These are phyloP conservation scores for Suhomyces yuchorum DNA, from an alignment of 1,139 yeast genomes.

Conservation along the genomic window DNA sequence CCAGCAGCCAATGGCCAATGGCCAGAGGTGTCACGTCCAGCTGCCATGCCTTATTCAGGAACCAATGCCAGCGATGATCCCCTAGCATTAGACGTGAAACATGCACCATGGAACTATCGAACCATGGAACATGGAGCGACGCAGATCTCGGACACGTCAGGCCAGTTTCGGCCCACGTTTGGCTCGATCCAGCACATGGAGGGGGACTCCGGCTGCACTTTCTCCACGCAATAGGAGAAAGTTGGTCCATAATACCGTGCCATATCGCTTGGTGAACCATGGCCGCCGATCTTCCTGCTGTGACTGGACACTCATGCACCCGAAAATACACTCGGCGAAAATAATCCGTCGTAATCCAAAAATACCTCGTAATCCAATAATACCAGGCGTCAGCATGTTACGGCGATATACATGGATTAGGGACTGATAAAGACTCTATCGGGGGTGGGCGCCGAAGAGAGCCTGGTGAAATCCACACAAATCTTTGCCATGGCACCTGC, in stretches of 20 bases:
- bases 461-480: too few relatives aligned
- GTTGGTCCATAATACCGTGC: not conserved
- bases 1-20: too few relatives aligned
- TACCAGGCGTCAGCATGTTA: not conserved
- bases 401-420: too few relatives aligned
- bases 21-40: too few relatives aligned
- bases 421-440: too few relatives aligned
- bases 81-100: too few relatives aligned
- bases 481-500: too few relatives aligned
- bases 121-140: too few relatives aligned
- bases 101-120: too few relatives aligned
- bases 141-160: not conserved
- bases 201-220: not conserved
- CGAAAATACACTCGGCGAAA: not conserved
- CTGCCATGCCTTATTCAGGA: too few relatives aligned
- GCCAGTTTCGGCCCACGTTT: not conserved
- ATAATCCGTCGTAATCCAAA: not conserved
- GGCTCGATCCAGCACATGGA: not conserved
- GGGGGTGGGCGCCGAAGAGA: too few relatives aligned
- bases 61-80: too few relatives aligned
- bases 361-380: constrained; percentile 1
- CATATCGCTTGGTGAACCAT: not conserved
- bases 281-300: not conserved
- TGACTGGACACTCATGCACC: not conserved
- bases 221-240: not conserved